Evolutionary conservation across 1,284 basidiomycete genomes (phyloP).

Genomic region (Ceratobasidium sp.): DNA sequence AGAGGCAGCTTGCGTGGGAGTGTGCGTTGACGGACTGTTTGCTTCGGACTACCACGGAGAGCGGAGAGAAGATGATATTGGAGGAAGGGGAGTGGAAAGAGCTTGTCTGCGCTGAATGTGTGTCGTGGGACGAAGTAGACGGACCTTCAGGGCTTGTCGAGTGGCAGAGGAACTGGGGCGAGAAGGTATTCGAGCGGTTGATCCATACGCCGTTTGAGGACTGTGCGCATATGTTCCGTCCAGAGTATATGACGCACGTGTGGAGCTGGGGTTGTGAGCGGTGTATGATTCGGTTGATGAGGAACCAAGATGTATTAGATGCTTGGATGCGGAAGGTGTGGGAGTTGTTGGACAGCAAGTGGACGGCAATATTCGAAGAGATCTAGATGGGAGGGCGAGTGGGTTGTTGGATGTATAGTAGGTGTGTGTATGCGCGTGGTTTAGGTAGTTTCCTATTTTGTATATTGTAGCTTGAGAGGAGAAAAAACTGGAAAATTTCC

Average conservation of each 20-base stretch:
- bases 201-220: neutral
- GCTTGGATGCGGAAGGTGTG: neutral
- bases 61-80: neutral
- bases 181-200: neutral
- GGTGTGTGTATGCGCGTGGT: too few relatives aligned
- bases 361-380: neutral
- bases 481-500: too few relatives aligned
- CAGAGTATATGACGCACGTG: neutral
- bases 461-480: too few relatives aligned
- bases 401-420: too few relatives aligned
- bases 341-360: neutral
- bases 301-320: neutral
- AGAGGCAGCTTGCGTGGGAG: neutral
- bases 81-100: neutral
- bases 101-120: neutral
- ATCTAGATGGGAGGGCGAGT: too few relatives aligned
- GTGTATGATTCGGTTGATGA: slow-evolving; percentile 6
- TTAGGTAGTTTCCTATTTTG: too few relatives aligned
- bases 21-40: neutral
- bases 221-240: neutral
- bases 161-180: slow-evolving; percentile 3
- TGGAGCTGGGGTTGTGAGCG: neutral
- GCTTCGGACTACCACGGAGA: neutral
- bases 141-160: neutral
- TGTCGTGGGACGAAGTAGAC: neutral